Evolutionary conservation across 345 rosid genomes (phyloP).

Genomic region (Geranium rotundifolium): DNA sequence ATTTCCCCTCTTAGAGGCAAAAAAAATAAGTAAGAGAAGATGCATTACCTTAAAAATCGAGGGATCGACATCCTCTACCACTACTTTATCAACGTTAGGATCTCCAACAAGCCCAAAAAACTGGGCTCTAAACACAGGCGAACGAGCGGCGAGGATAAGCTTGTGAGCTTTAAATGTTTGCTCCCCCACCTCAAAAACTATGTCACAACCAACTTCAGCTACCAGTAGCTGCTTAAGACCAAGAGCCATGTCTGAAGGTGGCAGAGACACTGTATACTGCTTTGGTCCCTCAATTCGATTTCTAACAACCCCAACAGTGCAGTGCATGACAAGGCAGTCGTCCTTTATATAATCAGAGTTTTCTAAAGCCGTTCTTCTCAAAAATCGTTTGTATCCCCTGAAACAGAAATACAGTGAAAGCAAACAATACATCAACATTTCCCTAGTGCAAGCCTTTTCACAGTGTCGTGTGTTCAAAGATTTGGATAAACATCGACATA

Average conservation of each 20-base stretch:
- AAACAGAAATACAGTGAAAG: slow-evolving; percentile 4
- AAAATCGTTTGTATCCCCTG: slow-evolving; percentile 99
- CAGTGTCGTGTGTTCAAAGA: background rate
- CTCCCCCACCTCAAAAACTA: slow-evolving; percentile 61
- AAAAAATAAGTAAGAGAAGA: background rate
- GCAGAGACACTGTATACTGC: slow-evolving; percentile 41
- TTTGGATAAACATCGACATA: background rate
- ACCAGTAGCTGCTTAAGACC: slow-evolving; percentile 60
- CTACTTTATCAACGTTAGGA: slow-evolving; percentile 36
- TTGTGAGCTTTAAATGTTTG: slow-evolving; percentile 79
- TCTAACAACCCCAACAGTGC: slow-evolving; percentile 91
- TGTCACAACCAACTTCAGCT: slow-evolving; percentile 64
- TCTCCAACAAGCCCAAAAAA: slow-evolving; percentile 81
- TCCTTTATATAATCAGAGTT: slow-evolving; percentile 72
- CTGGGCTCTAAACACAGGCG: slow-evolving; percentile 92
- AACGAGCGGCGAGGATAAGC: slow-evolving; percentile 79
- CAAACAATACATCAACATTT: background rate
- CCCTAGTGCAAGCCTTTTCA: no score
- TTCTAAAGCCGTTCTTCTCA: slow-evolving; percentile 57
- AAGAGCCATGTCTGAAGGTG: slow-evolving; percentile 68
- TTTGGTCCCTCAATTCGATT: slow-evolving; percentile 63
- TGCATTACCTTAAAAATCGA: slow-evolving; percentile 69
- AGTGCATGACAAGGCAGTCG: slow-evolving; percentile 66
- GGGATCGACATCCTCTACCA: slow-evolving; percentile 66
- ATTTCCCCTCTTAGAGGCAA: slow-evolving; percentile 1